Evolutionary conservation across 495 filamentous ascomycete species (phyloP).

Genomic region (Pseudevernia furfuracea): DNA sequence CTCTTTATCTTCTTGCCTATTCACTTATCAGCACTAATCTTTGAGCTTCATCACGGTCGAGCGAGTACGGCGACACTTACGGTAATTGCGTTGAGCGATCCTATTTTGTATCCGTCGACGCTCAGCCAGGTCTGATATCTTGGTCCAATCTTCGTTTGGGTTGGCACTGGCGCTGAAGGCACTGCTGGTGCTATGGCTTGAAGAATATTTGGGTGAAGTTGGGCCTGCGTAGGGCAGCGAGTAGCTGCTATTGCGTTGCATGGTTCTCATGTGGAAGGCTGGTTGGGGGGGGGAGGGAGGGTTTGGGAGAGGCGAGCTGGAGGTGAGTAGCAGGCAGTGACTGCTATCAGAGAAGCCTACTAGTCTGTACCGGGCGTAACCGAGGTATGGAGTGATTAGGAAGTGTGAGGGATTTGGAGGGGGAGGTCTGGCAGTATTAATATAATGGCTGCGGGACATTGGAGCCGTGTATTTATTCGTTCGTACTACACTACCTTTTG

Average conservation of each 20-base stretch:
- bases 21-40: constrained; percentile 19
- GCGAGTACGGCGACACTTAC: constrained; percentile 51
- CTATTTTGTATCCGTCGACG: constrained; percentile 92
- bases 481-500: constrained; percentile 6
- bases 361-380: constrained; percentile 9
- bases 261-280: constrained; percentile 18
- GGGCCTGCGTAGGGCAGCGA: constrained; percentile 24
- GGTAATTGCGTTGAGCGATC: constrained; percentile 97
- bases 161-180: constrained; percentile 95
- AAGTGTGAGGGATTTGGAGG: constrained; percentile 13
- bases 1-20: constrained; percentile 98
- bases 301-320: background rate
- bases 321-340: background rate
- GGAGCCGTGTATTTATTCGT: constrained; percentile 21
- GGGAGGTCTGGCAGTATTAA: constrained; percentile 18
- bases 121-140: constrained; percentile 96
- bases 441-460: constrained; percentile 25
- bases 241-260: constrained; percentile 25
- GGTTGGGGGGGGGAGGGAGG: no score
- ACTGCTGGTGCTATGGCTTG: constrained; percentile 73
- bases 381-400: constrained; percentile 5
- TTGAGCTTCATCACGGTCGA: constrained; percentile 3
- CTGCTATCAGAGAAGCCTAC: background rate
- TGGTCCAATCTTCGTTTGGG: constrained; percentile 98
- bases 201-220: constrained; percentile 51